Base-by-base conservation (phyloP, 192 early-diverging fungal species). In the Coemansia sp. region DNA sequence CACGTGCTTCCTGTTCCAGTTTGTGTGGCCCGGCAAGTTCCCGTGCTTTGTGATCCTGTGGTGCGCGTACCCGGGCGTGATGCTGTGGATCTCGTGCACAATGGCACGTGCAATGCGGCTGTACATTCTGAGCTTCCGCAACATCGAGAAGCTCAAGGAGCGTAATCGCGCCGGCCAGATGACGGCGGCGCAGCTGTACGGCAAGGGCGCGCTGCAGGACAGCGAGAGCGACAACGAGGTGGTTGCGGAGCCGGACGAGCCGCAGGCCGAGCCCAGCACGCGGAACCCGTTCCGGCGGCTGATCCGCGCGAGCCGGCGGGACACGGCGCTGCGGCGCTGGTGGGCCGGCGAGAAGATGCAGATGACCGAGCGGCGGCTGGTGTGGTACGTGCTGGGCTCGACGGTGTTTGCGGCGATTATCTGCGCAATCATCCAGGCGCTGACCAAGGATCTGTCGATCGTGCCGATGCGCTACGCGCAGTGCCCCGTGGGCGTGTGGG, bases 21-120 rank as follows among this genome's bases (percentile, higher is more conserved):
- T 76, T 40, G 73, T 76, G 51, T 76, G 73, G 73, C 66, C 66
- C 4, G 76, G 70, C 35, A 30, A 64, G 35, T 79, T 73, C 48
- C 76, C 76, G 30, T 79, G 76, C 58, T 73, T 79, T 56, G 41
- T 79, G 11, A 68, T 73, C 28, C 42, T 79, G 25, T 79, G 76
- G 76, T 61, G 61, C 21, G 69, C 69, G 14, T 79, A 79, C 25
- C 69, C 69, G 3, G 76, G 76, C 27, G 70, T 79, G 32, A 79
- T 72, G 64, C 58, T 79, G 49, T 79, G 76, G 76, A 66, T 68
- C 54, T 58, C 62, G 17, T 79, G 76, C 42, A 69, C 69, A 0
- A 64, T 73, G 62, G 76, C 76, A 9, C 65, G 76, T 11, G 76
- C 76, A 2, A 32, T 79, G 52, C 65, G 76, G 20, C 76, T 79